Evolutionary conservation across 1,284 basidiomycete genomes (phyloP), one percentile per base, ranked within the genome.

Genomic region (Moesziomyces sp.): DNA sequence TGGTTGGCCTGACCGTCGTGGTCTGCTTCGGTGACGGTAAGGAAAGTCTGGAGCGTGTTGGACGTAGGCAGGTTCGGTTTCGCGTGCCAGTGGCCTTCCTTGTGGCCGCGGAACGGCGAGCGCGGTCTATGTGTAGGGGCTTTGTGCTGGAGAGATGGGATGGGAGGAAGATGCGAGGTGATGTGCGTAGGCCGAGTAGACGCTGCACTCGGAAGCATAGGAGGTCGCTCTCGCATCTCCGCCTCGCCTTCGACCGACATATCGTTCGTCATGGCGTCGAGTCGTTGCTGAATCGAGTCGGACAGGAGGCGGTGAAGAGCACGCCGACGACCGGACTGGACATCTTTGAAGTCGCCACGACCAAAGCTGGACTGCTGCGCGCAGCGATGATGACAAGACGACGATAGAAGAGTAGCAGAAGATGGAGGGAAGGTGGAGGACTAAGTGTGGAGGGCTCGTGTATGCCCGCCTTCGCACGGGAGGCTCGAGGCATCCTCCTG

Each of bases 21-120:
- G 16, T 50, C 42, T 1, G 13, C 45, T 10, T 69, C 60, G 26
- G 48, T 63, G 52, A 52, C 57, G 5, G 56, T 52, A 8, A 69
- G 46, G 26, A 69, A 69, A 6, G 66, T 69, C 42, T 58, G 66
- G 7, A 69, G 53, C 3, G 66, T 69, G 45, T 55, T 69, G 40
- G 56, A 26, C 16, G 38, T 5, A 5, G 38, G 38, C 38, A 40
- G 5, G 16, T 18, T 40, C 18, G 38, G 33, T 35, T 48, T 8
- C 52, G 59, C 3, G 49, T 0, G 9, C 44, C 18, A 16, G 13
- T 38, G 9, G 11, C 23, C 19, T 21, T 51, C 14, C 38, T 5
- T 52, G 21, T 42, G 52, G 28, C 45, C 33, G 40, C 40, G 57
- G 26, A 60, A 56, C 0, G 57, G 57, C 13, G 63, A 59, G 2